These are phyloP conservation scores for Ogataea philodendri DNA, from an alignment of 805 yeast species.

Conservation along the genomic window DNA sequence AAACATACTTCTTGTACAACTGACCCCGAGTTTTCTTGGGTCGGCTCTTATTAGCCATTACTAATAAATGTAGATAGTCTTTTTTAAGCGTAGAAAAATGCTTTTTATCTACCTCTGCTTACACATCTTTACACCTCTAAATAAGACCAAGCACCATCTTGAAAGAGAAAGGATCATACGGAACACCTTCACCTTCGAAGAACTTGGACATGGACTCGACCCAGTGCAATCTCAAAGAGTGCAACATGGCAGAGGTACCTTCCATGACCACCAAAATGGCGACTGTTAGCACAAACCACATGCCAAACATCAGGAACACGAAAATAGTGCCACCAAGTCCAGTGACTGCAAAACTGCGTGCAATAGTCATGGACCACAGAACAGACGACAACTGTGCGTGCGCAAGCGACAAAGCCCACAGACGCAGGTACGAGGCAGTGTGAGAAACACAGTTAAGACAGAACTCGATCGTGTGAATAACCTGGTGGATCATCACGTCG, in stretches of 20 bases:
- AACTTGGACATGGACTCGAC: slow-evolving; percentile 98
- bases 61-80: slow-evolving; percentile 1
- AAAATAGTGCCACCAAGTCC: slow-evolving; percentile 67
- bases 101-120: slow-evolving; percentile 11
- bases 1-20: slow-evolving; percentile 66
- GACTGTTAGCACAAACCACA: slow-evolving; percentile 94
- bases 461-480: slow-evolving; percentile 95
- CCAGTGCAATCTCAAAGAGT: slow-evolving; percentile 98
- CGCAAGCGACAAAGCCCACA: slow-evolving; percentile 97
- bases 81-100: slow-evolving; percentile 3
- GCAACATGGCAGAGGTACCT: slow-evolving; percentile 99
- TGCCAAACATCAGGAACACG: slow-evolving; percentile 79
- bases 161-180: slow-evolving; percentile 87
- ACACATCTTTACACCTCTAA: slow-evolving; percentile 12
- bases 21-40: slow-evolving; percentile 82
- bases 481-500: slow-evolving; percentile 94
- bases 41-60: slow-evolving; percentile 83
- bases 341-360: slow-evolving; percentile 65
- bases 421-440: slow-evolving; percentile 92
- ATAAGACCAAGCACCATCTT: slow-evolving; percentile 13
- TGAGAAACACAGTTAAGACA: slow-evolving; percentile 97
- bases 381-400: slow-evolving; percentile 96
- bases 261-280: slow-evolving; percentile 94
- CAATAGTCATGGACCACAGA: slow-evolving; percentile 93
- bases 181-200: slow-evolving; percentile 93